Evolutionary conservation across 163 green algal species (phyloP).

Genomic region (Scenedesmus sp.): DNA sequence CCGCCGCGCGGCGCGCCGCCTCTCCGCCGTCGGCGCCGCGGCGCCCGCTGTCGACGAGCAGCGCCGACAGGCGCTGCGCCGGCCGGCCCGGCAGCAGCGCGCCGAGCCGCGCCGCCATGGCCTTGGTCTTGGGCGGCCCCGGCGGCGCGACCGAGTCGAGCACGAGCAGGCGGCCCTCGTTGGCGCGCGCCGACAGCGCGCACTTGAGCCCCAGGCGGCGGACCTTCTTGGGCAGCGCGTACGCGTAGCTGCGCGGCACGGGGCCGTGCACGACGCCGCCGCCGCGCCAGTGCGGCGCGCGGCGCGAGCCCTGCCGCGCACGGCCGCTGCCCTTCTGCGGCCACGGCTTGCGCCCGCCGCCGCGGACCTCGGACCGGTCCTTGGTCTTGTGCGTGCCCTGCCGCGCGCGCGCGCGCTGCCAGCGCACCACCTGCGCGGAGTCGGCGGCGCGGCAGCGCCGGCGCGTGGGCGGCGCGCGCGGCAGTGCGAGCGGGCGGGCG

Average conservation of each 20-base stretch:
- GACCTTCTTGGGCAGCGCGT: conserved; percentile 84
- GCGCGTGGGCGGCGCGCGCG: too few species aligned
- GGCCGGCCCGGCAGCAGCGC: conserved; percentile 55
- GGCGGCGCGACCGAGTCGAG: conserved; percentile 70
- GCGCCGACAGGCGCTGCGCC: conserved; percentile 44
- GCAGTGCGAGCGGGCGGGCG: too few species aligned
- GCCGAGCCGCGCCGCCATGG: conserved; percentile 54
- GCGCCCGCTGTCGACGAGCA: conserved; percentile 76
- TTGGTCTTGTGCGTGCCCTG: conserved; percentile 94
- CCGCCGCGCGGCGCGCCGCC: conserved; percentile 51
- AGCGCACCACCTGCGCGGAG: conserved; percentile 91
- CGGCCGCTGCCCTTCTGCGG: conserved; percentile 88
- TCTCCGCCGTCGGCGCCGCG: conserved; percentile 59
- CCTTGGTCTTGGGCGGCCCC: conserved; percentile 59
- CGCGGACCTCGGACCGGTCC: conserved; percentile 75
- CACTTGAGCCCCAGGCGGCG: conserved; percentile 78
- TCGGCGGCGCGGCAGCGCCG: too few species aligned
- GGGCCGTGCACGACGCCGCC: conserved; percentile 86
- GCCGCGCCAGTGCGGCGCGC: conserved; percentile 86
- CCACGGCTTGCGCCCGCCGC: conserved; percentile 87
- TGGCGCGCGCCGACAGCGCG: conserved; percentile 86
- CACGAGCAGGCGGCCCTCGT: conserved; percentile 86
- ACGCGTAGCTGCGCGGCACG: conserved; percentile 75
- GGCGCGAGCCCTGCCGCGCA: conserved; percentile 85
- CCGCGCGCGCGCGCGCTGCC: conserved; percentile 88